phyloP scores from a whole-genome alignment of 768 basidiomycete species.

The Coprinellus micaceus region DNA sequence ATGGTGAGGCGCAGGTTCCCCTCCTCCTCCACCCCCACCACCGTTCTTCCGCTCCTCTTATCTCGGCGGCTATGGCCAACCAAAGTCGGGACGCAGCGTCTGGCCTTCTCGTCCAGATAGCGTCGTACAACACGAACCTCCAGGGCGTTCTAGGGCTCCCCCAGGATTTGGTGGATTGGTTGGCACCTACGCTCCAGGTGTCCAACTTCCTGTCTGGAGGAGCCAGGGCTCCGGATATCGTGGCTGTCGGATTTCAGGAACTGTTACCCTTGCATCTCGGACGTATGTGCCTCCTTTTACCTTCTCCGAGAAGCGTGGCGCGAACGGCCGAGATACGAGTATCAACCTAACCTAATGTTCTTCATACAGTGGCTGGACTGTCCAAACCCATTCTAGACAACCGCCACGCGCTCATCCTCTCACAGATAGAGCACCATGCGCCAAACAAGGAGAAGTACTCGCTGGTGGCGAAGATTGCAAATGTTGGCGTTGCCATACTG shows the following conservation, averaged over 20 bases:
- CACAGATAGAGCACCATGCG: constrained; percentile 68
- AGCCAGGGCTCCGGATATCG: constrained; percentile 72
- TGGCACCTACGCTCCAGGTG: constrained; percentile 76
- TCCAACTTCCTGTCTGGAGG: constrained; percentile 65
- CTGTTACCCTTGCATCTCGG: constrained; percentile 85
- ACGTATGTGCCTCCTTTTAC: constrained; percentile 47
- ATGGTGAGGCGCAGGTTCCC: too few relatives aligned
- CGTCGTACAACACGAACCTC: constrained; percentile 89
- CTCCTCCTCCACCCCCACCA: too few relatives aligned
- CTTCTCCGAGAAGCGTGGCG: not conserved
- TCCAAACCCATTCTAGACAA: constrained; percentile 67
- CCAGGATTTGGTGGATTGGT: constrained; percentile 90
- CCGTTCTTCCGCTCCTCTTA: not conserved
- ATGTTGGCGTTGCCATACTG: constrained; percentile 84
- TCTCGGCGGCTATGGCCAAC: not conserved
- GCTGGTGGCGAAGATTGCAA: constrained; percentile 73
- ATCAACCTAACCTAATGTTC: constrained; percentile 5
- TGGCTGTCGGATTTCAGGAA: constrained; percentile 93
- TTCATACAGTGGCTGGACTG: constrained; percentile 65
- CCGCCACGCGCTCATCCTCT: constrained; percentile 67
- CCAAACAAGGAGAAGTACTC: constrained; percentile 72
- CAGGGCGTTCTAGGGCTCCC: constrained; percentile 72
- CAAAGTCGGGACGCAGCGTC: constrained; percentile 10
- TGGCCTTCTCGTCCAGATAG: constrained; percentile 68
- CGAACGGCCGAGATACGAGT: too few relatives aligned